These are phyloP conservation scores for Bidens hawaiensis DNA, from an alignment of 140 eudicot species.

Conservation along the genomic window DNA sequence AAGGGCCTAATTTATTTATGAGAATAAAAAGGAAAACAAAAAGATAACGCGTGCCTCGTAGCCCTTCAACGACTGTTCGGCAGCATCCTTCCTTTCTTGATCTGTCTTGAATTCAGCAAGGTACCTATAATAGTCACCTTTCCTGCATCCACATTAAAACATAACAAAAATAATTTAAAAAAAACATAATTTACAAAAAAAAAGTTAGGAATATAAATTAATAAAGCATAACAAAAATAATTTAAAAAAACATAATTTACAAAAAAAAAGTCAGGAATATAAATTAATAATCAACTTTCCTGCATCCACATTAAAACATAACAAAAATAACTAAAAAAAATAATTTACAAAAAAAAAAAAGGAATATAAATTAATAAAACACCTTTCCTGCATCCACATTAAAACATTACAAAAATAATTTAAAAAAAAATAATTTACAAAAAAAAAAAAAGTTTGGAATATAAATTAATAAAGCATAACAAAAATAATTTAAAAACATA, in stretches of 20 bases:
- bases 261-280: no score
- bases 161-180: background rate
- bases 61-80: slow-evolving; percentile 71
- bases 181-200: background rate
- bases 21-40: background rate
- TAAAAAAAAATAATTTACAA: background rate
- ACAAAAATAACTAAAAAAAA: no score
- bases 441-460: background rate
- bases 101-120: slow-evolving; percentile 79
- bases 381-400: slow-evolving; percentile 40
- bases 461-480: no score
- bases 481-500: no score
- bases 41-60: slow-evolving; percentile 59
- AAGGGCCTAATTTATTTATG: no score
- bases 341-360: no score
- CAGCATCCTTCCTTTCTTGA: slow-evolving; percentile 62
- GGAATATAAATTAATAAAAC: no score
- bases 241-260: no score
- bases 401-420: background rate
- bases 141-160: slow-evolving; percentile 30
- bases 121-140: slow-evolving; percentile 69
- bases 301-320: no score
- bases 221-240: no score
- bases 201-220: no score
- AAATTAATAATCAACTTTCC: no score